Evolutionary conservation across 257 asterid genomes (phyloP).

Genomic region (Leonotis leonurus): DNA sequence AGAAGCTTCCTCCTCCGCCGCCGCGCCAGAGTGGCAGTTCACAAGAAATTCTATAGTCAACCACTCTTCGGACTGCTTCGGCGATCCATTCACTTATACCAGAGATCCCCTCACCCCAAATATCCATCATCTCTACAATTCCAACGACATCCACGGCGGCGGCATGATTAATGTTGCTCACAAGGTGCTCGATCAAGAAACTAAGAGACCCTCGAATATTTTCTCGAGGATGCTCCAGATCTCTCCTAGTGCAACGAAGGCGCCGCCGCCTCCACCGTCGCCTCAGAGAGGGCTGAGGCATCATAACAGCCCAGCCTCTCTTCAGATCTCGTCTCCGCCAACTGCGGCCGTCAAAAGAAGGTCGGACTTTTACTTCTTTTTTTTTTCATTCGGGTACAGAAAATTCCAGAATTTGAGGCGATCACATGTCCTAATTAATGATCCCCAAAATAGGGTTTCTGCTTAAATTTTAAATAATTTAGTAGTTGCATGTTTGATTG

Average conservation of each 20-base stretch:
- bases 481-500: not conserved
- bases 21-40: slow-evolving; percentile 41
- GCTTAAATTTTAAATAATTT: not conserved
- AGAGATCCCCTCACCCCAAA: slow-evolving; percentile 56
- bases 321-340: slow-evolving; percentile 94
- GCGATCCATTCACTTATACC: slow-evolving; percentile 58
- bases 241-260: slow-evolving; percentile 45
- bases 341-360: slow-evolving; percentile 82
- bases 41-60: slow-evolving; percentile 20
- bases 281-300: slow-evolving; percentile 17
- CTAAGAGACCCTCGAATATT: slow-evolving; percentile 26
- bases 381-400: not conserved
- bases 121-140: slow-evolving; percentile 1
- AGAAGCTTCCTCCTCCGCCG: not conserved
- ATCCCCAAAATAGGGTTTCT: slow-evolving; percentile 27
- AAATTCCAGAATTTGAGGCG: not conserved
- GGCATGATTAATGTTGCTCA: not conserved
- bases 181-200: slow-evolving; percentile 20
- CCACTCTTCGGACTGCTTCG: slow-evolving; percentile 36
- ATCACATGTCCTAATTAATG: slow-evolving; percentile 25
- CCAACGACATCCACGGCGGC: not conserved
- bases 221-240: slow-evolving; percentile 71
- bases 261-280: slow-evolving; percentile 15
- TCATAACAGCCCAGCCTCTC: no score
- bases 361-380: slow-evolving; percentile 26